Evolutionary conservation across 306 rosid species (phyloP), one percentile per base, ranked within the genome.

Genomic region (Acacia confusa): DNA sequence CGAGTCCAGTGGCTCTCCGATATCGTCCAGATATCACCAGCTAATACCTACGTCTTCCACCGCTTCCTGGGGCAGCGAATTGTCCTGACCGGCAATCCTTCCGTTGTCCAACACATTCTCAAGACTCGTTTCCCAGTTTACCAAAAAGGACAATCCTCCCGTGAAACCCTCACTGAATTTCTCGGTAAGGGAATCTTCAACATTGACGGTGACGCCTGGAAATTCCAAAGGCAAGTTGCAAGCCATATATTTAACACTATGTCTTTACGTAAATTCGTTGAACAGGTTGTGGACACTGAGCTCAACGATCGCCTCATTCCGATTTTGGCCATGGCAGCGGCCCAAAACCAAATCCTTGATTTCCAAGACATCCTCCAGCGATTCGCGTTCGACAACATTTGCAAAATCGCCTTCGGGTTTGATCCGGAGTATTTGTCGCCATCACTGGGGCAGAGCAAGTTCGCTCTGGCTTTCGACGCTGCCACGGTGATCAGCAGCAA

Each of bases 401-500:
- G 66, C 66, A 60, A 24, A 60, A 60, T 60, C 66, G 66, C 66
- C 5, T 60, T 60, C 32, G 66, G 66, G 34, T 60, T 24, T 2
- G 66, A 60, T 9, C 66, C 66, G 0, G 34, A 60, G 66, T 24
- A 60, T 34, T 4, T 60, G 7, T 60, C 34, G 16, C 32, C 16
- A 9, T 60, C 66, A 10, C 66, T 60, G 34, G 66, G 34, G 16
- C 34, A 11, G 7, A 60, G 66, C 66, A 25, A 60, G 66, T 60
- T 60, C 66, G 66, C 66, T 24, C 66, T 11, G 4, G 66, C 34
- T 25, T 60, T 22, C 16, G 66, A 60, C 32, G 16, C 3, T 11
- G 78, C 1, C 57, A 84, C 0, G 16, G 76, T 76, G 78, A 40
- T 94, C 65, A 82, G 81, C 82, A 81, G 85, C 58, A 64, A 70